Evolutionary conservation across 352 stramenopile genomes (phyloP), one percentile per base, ranked within the genome.

Genomic region (Globisporangium middletonii): DNA sequence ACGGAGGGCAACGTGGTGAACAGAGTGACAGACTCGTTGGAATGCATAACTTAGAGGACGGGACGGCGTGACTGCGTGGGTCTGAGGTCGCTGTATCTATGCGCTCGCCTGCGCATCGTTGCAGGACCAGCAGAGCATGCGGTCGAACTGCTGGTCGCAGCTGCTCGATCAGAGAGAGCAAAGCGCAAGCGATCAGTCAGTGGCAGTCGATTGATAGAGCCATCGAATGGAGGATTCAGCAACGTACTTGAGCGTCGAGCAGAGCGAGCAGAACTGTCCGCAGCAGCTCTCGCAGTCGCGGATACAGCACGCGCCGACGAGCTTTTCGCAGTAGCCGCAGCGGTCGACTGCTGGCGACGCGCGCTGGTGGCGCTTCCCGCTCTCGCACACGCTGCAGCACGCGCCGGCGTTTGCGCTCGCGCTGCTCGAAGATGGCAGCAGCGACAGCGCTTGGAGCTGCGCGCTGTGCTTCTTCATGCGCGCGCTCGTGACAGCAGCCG

Each of bases 221-320:
- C 9, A 38, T 2, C 33, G 33, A 38, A 6, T 11, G 33, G 6
- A 12, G 6, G 7, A 38, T 38, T 9, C 3, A 35, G 30, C 33
- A 38, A 78, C 73, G 55, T 63, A 93, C 73, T 91, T 88, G 61
- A 93, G 77, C 23, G 83, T 93, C 59, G 83, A 88, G 75, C 83
- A 93, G n/a, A 83, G 65, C 41, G 74, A 83, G 68, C 83, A 93
- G 53, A 93, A 93, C 23, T 65, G 55, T 19, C 57, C 58, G 49
- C 58, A 54, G 64, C 83, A 93, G 46, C 62, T 59, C 37, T 78
- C 68, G 58, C 83, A 93, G 44, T 88, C 76, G 43, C 69, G 74
- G 1, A 55, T 44, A 59, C 80, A 93, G 73, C 83, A 91, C 45
- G 62, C 48, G 11, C 77, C 80, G 53, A 89, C 85, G 9, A 30